Percentiles rank a stretch among this genome's conserved stretches.
These are phyloP conservation scores for Chimonanthus salicifolius DNA, from an alignment of 164 flowering plant species.

Conservation along the genomic window DNA sequence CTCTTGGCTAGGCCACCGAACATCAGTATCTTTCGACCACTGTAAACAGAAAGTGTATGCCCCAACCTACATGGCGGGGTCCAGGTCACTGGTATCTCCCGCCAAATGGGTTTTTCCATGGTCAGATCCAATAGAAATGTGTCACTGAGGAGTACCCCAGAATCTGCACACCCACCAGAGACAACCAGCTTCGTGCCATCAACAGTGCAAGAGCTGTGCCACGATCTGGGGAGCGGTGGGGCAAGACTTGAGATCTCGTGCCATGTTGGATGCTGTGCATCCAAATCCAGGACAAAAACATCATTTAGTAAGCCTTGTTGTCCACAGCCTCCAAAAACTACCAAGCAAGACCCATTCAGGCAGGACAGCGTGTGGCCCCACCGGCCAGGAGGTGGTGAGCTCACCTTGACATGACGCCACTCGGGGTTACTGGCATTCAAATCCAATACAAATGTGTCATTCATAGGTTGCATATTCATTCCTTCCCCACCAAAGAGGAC, in stretches of 20 bases:
- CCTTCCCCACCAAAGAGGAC: constrained; percentile 98
- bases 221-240: constrained; percentile 93
- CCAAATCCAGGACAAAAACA: constrained; percentile 82
- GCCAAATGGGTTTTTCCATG: constrained; percentile 89
- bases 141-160: constrained; percentile 89
- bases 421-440: constrained; percentile 70
- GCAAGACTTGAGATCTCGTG: constrained; percentile 80
- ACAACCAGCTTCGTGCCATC: constrained; percentile 91
- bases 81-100: constrained; percentile 88
- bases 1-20: constrained; percentile 94
- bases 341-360: constrained; percentile 74
- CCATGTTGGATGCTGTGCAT: constrained; percentile 87
- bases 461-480: constrained; percentile 97
- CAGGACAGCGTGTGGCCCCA: constrained; percentile 96
- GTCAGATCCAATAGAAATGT: constrained; percentile 81
- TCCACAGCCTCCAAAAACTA: constrained; percentile 93
- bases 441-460: constrained; percentile 88
- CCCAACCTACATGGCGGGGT: constrained; percentile 88
- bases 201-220: constrained; percentile 98
- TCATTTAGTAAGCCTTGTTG: constrained; percentile 83
- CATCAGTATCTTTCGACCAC: constrained; percentile 84
- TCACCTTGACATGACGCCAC: constrained; percentile 81
- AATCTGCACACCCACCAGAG: constrained; percentile 95
- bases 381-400: constrained; percentile 93
- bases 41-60: constrained; percentile 80